A percentile compares a stretch with the other conserved stretches of the same genome.
These are phyloP conservation scores for Arthrobotrys musiformis DNA, from an alignment of 2,329 filamentous ascomycete species.

Conservation along the genomic window DNA sequence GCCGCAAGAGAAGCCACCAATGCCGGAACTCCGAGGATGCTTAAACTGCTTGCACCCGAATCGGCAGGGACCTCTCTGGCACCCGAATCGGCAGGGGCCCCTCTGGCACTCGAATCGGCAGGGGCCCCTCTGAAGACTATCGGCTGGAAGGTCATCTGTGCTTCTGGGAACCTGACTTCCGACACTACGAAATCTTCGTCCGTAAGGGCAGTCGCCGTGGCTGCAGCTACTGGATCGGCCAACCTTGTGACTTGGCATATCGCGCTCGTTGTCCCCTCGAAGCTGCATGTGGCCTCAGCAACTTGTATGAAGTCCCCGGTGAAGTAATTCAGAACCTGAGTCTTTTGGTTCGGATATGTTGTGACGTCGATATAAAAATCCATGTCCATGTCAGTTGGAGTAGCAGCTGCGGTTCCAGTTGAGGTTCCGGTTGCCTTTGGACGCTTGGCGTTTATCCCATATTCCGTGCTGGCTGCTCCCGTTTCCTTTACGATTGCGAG, in stretches of 20 bases:
- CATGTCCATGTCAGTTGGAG: neutral
- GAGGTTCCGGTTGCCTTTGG: neutral
- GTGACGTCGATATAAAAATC: conserved; percentile 38
- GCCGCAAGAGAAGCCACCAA: conserved; percentile 15
- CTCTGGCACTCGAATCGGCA: too few relatives aligned
- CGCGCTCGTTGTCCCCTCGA: conserved; percentile 4
- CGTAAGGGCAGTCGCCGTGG: neutral
- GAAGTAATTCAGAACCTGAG: conserved; percentile 39
- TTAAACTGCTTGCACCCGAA: neutral
- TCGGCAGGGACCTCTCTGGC: too few relatives aligned
- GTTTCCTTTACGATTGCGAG: neutral
- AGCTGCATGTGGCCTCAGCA: conserved; percentile 27
- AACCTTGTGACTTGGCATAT: conserved; percentile 33
- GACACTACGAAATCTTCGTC: neutral
- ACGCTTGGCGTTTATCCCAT: conserved; percentile 11
- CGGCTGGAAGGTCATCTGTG: neutral
- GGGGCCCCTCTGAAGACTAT: neutral
- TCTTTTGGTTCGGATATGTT: conserved; percentile 1
- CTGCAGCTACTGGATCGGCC: too few relatives aligned
- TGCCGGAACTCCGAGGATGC: neutral
- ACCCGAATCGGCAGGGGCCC: too few relatives aligned
- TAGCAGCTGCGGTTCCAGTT: neutral
- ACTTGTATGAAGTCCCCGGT: neutral
- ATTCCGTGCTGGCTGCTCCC: conserved; percentile 26
- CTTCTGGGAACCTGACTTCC: neutral